Base-by-base conservation (phyloP, 257 asterid genomes). In the Anisodus acutangulus region DNA sequence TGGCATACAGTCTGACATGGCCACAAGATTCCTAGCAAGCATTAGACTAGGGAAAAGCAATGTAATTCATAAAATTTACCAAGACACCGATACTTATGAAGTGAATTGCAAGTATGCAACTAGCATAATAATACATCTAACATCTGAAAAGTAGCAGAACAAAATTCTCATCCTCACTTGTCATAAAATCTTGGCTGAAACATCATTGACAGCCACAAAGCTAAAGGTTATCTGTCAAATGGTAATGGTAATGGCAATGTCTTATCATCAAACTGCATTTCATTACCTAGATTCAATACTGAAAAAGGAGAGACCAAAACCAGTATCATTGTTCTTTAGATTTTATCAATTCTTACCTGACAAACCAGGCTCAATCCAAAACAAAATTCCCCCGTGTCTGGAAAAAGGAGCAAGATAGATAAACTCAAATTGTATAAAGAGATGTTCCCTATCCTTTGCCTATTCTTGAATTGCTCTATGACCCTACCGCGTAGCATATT, bases 341-440 rank as follows among this genome's bases (percentile, higher is more conserved):
- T 72, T 2, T 70, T 78, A 84, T 54, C 81, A 55, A 71, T 80
- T 84, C 87, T 58, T 81, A 78, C 86, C 88, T 69, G 57, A 51
- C 53, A 54, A 81, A 26, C 62, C 31, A 45, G 53, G 83, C 60
- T 39, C 83, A 85, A 79, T 74, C 84, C 66, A 70, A 78, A 82
- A 83, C 26, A 83, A 82, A 83, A 78, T 64, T 78, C 86, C 54
- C 57, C 64, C 35, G 58, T 69, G 11, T 51, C 81, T 11, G 45
- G 63, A 76, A 22, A 19, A 74, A 51, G 63, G 45, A 51, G 80
- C 43, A 76, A 22, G 45, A 76, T 76, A 76, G 47, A 49, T 76
- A 31, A 76, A 26, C 81, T 76, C 84, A 82, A 82, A 31, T 81
- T 26, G 69, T 69, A 70, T 85, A 87, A 74, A 86, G 81, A 85